phyloP scores from a whole-genome alignment of 108 stramenopile genomes.

The Nannochloropsis salina region DNA sequence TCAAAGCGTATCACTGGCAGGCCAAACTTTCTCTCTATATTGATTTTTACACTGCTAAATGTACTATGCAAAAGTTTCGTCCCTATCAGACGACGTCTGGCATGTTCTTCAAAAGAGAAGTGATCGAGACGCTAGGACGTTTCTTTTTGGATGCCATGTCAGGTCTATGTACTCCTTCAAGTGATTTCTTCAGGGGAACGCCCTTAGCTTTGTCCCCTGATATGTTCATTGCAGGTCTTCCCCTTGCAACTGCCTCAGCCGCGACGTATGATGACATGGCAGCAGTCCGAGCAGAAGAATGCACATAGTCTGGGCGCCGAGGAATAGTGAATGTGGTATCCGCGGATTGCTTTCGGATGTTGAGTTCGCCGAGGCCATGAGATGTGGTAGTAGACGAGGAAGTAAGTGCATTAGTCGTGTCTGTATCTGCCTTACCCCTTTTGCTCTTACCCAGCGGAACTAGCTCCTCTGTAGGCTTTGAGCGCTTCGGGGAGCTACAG shows the following conservation, averaged over 20 bases:
- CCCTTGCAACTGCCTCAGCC: background rate
- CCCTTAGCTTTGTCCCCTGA: too few relatives aligned
- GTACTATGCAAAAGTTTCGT: too few relatives aligned
- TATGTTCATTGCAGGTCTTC: background rate
- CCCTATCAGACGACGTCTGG: background rate
- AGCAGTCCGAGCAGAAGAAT: background rate
- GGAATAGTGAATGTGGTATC: background rate
- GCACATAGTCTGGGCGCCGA: background rate
- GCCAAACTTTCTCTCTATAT: too few relatives aligned
- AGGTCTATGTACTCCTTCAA: too few relatives aligned
- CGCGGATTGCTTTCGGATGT: background rate
- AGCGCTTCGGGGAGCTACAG: background rate
- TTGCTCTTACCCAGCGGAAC: background rate
- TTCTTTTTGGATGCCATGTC: background rate
- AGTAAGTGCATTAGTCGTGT: background rate
- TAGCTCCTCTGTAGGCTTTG: background rate
- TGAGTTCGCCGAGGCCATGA: background rate
- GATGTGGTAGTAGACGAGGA: background rate
- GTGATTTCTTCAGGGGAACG: too few relatives aligned
- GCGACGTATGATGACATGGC: background rate
- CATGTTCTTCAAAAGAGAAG: background rate
- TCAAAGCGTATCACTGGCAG: too few relatives aligned
- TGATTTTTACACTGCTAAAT: too few relatives aligned
- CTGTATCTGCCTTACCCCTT: background rate
- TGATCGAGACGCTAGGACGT: background rate